Base-by-base conservation (phyloP, 192 early-diverging fungal genomes). In the Oehlia diaphana region DNA sequence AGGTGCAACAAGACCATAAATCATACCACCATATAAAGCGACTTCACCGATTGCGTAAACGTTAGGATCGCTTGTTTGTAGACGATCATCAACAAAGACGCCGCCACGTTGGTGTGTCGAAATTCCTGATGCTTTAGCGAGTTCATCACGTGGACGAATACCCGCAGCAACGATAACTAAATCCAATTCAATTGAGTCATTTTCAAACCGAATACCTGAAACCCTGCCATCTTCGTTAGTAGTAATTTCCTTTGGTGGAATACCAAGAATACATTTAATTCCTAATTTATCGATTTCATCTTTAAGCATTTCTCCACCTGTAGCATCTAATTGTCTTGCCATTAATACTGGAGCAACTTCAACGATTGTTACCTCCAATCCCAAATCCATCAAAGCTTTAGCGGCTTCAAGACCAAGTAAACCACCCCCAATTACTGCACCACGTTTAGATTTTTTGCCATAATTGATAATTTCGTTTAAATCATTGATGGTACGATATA, bases 401-500 rank as follows among this genome's bases (percentile, higher is more conserved):
- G 91, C 91, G 28, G 91, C 91, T 79, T 92, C 91, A n/a, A 92
- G 76, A 12, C 91, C 91, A 35, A 92, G 84, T 47, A 92, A 80
- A n/a, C 91, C 91, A 42, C 91, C 91, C 28, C 91, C 91, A 62
- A 92, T 77, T 31, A 92, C 86, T 28, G 87, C 87, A n/a, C 90
- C 92, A 42, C 80, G 63, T 72, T 81, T 89, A 19, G 74, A 71
- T 9, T 53, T 63, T 44, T 83, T 33, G 23, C 89, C 73, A 75
- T 83, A 88, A 6, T 78, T 72, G 31, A 88, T 87, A 16, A 92
- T 93, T 44, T 39, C 35, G 12, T 88, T 68, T n/a, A 93, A 66
- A 77, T 92, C 91, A 42, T 89, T 78, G 35, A 92, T 81, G 26
- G 91, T 92, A 47, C 91, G 89, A 77, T 92, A 92, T 26, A 92